phyloP scores from a whole-genome alignment of 176 grass and related monocot genomes.

The Aegilops tauschii region DNA sequence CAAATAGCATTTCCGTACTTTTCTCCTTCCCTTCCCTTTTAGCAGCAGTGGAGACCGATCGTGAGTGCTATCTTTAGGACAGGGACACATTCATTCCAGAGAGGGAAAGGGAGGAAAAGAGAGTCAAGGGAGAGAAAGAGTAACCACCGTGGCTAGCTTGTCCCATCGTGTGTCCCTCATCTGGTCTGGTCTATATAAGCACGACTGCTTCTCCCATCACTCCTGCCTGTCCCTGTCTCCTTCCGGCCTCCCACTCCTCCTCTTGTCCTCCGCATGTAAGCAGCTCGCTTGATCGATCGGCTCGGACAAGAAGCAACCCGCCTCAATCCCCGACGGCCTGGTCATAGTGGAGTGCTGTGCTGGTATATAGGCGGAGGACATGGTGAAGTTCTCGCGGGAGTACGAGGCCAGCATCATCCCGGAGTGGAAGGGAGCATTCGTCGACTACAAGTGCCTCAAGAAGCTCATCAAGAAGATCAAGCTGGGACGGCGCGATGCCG shows the following conservation, averaged over 20 bases:
- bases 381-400: slow-evolving; percentile 98
- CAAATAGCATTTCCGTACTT: background rate
- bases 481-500: slow-evolving; percentile 7
- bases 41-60: background rate
- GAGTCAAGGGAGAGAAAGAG: background rate
- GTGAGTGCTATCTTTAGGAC: background rate
- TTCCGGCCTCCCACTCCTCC: background rate
- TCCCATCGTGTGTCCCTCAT: background rate
- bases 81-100: background rate
- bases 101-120: background rate
- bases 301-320: background rate
- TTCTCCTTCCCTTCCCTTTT: background rate
- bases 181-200: slow-evolving; percentile 19
- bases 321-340: background rate
- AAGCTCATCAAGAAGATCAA: slow-evolving; percentile 83
- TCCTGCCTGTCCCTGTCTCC: slow-evolving; percentile 30
- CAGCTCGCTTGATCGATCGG: too few relatives aligned
- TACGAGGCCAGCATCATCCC: slow-evolving; percentile 69
- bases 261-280: background rate
- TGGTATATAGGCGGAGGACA: slow-evolving; percentile 12
- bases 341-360: too few relatives aligned
- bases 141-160: background rate
- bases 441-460: slow-evolving; percentile 80
- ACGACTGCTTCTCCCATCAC: slow-evolving; percentile 25
- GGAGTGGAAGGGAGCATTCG: slow-evolving; percentile 68